These are phyloP conservation scores for Dictyostelium purpureum DNA, from an alignment of 78 protist species.

Conservation along the genomic window DNA sequence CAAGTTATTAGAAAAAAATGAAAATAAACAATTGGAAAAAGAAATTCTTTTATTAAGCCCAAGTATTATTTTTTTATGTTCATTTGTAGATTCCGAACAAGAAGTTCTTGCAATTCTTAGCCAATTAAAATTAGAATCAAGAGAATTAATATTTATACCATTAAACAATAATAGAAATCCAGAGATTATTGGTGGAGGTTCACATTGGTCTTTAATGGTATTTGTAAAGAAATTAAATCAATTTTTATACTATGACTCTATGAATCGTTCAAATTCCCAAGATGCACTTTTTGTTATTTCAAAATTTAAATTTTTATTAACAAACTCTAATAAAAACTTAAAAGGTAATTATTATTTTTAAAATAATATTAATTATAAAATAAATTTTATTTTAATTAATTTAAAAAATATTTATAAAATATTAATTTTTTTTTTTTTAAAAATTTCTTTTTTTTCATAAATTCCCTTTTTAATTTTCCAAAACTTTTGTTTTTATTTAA, in stretches of 20 bases:
- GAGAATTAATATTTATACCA: constrained; percentile 36
- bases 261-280: background rate
- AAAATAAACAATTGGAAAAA: background rate
- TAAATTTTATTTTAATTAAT: too few relatives aligned
- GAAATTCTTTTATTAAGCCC: constrained; percentile 1
- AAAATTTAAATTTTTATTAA: constrained; percentile 7
- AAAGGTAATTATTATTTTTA: background rate
- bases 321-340: background rate
- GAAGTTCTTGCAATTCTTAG: constrained; percentile 13
- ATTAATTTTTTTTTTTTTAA: background rate
- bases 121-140: background rate
- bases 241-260: constrained; percentile 56
- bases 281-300: background rate
- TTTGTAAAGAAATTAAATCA: background rate
- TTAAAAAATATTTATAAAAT: background rate
- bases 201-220: constrained; percentile 57
- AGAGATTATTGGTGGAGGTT: constrained; percentile 42
- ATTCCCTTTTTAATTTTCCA: too few relatives aligned
- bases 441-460: too few relatives aligned
- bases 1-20: background rate
- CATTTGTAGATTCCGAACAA: constrained; percentile 7
- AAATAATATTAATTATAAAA: background rate
- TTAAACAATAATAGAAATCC: constrained; percentile 44
- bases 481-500: too few relatives aligned
- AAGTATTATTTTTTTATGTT: constrained; percentile 20